Base-by-base conservation (phyloP, 768 basidiomycete species). In the Boletus barrowsii region DNA sequence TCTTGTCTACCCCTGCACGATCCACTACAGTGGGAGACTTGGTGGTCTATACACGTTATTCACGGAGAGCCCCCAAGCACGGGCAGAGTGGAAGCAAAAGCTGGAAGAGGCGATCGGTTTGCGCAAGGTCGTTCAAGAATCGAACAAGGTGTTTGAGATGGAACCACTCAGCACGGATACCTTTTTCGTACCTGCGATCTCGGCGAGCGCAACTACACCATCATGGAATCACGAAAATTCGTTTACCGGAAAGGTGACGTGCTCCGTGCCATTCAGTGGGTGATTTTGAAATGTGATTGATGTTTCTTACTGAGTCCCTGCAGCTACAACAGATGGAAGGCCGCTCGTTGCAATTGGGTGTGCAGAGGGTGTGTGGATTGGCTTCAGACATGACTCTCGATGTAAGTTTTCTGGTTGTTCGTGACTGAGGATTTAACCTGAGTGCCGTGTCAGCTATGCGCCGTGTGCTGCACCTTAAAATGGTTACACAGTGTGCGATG, bases 361-460 rank as follows among this genome's bases (percentile, higher is more conserved):
- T 68, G 87, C 89, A 0, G 93, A 97, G 65, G 97, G 97, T 30
- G 90, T 97, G 20, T 97, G 92, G 90, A 94, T 97, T 54, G 94
- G 94, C 0, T 87, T 94, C 70, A 81, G 90, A 39, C 89, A 92
- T 58, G 90, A 96, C 69, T 87, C 94, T 3, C 76, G 81, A 67
- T 94, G 92, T 93, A 69, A 54, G 56, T 50, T 47, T 56, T 49
- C 33, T 41, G 7, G 36, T 33, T 35, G 10, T 11, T 46, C 11
- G 10, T 24, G 3, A 36, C 47, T 10, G 4, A 11, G 18, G 3
- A 39, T 39, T 54, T 69, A 46, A 58, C 51, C 42, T 48, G 24
- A 40, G 18, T 50, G 42, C 20, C 10, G 26, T 35, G 42, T 52
- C 55, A 95, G 92, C 93, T 3, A 84, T 98, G 78, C 87, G 93